Evolutionary conservation across 768 basidiomycete species (phyloP), one percentile per base, ranked within the genome.

Genomic region (Hysterangium stoloniferum): DNA sequence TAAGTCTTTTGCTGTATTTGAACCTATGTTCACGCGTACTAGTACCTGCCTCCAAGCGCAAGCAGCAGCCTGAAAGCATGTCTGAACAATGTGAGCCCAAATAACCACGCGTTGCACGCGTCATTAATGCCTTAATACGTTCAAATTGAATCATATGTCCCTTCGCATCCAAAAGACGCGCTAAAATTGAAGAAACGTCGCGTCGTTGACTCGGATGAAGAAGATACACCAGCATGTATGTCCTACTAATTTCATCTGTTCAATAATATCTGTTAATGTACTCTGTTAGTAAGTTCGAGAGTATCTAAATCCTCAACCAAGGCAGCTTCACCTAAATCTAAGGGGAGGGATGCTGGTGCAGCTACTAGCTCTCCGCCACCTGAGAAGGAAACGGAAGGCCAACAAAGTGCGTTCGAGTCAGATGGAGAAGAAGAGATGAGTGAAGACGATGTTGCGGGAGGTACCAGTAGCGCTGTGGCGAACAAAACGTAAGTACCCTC

Each of bases 401-500:
- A 73, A 52, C 71, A 70, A 12, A 22, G 61, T 62, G 34, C 11
- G 48, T 42, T 41, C 15, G 55, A 55, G 12, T 56, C 52, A 15
- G 61, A 62, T 9, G 66, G 66, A 2, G 69, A 69, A 24, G 72
- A 73, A 17, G 75, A 72, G 38, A 43, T 45, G 17, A 74, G 68
- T 20, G 72, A 72, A 15, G 68, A 67, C n/a, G 62, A 59, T 4
- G 64, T 60, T 46, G 66, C 64, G 22, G 62, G 63, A 38, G 62
- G 68, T 45, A 68, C 61, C 36, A 66, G 63, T 33, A 62, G 59
- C 38, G 57, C 48, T 31, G 66, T 69, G 11, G 80, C 82, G 3
- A 79, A 80, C 0, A 85, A 86, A 60, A 80, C 71, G 91, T 86
- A 56, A 46, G 72, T 50, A 25, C 22, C 28, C 35, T 17, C 4